phyloP scores from a whole-genome alignment of 441 rosid genomes.

The Mallotus japonicus region DNA sequence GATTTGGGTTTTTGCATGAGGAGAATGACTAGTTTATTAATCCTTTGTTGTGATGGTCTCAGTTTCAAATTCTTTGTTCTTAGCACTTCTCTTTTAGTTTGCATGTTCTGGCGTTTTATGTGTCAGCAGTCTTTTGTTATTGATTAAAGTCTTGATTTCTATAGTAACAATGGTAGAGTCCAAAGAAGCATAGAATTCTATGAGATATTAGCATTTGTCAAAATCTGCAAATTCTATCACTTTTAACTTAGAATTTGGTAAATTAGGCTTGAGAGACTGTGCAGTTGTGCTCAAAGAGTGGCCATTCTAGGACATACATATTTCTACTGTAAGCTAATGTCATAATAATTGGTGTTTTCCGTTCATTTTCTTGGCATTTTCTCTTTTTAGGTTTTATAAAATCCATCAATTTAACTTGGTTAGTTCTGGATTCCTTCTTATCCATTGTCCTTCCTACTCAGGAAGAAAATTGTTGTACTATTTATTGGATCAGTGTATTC shows the following conservation, averaged over 20 bases:
- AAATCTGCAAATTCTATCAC: neutral
- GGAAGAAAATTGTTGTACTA: neutral
- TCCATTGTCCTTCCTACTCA: neutral
- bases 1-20: slow-evolving; percentile 19
- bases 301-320: neutral
- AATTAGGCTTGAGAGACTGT: neutral
- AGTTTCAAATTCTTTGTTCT: neutral
- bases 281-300: neutral
- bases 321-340: neutral
- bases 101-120: slow-evolving; percentile 7
- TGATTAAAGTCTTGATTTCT: slow-evolving; percentile 1
- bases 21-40: neutral
- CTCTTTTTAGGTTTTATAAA: neutral
- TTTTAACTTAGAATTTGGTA: neutral
- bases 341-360: neutral
- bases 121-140: too few species aligned
- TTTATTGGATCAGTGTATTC: slow-evolving; percentile 1
- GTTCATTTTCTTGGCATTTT: neutral
- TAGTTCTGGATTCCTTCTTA: slow-evolving; percentile 1
- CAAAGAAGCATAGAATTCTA: neutral
- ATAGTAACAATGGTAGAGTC: neutral
- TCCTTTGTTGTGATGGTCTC: neutral
- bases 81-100: slow-evolving; percentile 12
- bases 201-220: neutral
- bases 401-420: neutral